A percentile compares a stretch with the other conserved stretches of the same genome.
phyloP scores from a whole-genome alignment of 2,329 filamentous ascomycete genomes.

The Cadophora luteo-olivacea region DNA sequence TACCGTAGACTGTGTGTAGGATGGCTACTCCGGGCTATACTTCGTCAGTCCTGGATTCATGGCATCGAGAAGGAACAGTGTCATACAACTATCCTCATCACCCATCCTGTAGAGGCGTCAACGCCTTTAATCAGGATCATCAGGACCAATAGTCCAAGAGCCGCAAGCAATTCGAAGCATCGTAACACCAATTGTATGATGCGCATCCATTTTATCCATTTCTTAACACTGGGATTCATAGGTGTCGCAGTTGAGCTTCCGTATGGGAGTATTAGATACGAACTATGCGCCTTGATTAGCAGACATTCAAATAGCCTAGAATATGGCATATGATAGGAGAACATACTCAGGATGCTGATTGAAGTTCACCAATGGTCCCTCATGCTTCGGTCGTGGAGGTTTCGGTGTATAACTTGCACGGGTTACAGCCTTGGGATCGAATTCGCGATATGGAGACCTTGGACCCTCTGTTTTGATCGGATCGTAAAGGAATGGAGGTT shows the following conservation, averaged over 20 bases:
- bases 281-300: conserved; percentile 37
- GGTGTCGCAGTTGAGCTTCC: conserved; percentile 65
- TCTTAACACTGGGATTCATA: conserved; percentile 75
- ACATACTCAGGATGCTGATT: conserved; percentile 87
- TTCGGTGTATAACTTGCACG: conserved; percentile 69
- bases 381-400: conserved; percentile 65
- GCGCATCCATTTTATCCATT: conserved; percentile 72
- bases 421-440: conserved; percentile 87
- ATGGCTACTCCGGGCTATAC: conserved; percentile 76
- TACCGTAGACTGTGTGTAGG: conserved; percentile 74
- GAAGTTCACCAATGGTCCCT: conserved; percentile 81
- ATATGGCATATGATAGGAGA: neutral
- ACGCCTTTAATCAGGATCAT: conserved; percentile 79
- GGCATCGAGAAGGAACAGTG: neutral
- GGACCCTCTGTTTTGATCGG: conserved; percentile 52
- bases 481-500: conserved; percentile 79
- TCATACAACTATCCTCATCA: conserved; percentile 77
- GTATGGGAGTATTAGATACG: conserved; percentile 69
- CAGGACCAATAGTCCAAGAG: conserved; percentile 74
- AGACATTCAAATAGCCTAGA: conserved; percentile 1
- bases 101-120: conserved; percentile 70
- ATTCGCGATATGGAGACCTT: conserved; percentile 61
- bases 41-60: conserved; percentile 31
- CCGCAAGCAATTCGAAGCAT: conserved; percentile 69
- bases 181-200: conserved; percentile 73